phyloP scores from a whole-genome alignment of 2,329 filamentous ascomycete genomes.

The Zasmidium angulare region DNA sequence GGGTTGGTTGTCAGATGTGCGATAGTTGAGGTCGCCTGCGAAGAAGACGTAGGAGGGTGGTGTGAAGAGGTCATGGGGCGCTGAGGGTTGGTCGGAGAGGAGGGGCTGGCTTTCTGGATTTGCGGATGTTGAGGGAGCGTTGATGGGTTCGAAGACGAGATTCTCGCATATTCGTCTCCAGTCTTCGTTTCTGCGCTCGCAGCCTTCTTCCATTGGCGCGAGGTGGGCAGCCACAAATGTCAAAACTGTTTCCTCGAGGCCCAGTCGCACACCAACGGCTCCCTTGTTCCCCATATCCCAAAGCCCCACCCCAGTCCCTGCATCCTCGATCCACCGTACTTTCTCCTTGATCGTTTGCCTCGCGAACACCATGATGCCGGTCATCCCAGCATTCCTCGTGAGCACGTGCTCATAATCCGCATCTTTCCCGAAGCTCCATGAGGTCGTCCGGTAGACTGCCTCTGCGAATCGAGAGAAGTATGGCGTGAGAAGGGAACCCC shows the following conservation, averaged over 20 bases:
- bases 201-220: constrained; percentile 79
- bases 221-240: constrained; percentile 89
- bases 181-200: constrained; percentile 76
- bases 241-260: constrained; percentile 60
- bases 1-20: constrained; percentile 68
- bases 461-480: constrained; percentile 73
- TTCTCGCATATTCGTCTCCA: constrained; percentile 82
- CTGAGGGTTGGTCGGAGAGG: constrained; percentile 2
- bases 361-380: constrained; percentile 81
- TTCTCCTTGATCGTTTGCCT: constrained; percentile 58
- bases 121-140: constrained; percentile 17
- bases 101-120: constrained; percentile 23
- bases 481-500: constrained; percentile 71
- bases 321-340: constrained; percentile 69
- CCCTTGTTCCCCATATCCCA: constrained; percentile 95
- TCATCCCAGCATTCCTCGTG: constrained; percentile 81
- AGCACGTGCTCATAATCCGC: constrained; percentile 68
- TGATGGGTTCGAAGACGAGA: constrained; percentile 63
- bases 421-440: constrained; percentile 60
- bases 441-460: constrained; percentile 53
- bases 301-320: constrained; percentile 79
- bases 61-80: constrained; percentile 60
- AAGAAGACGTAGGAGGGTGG: constrained; percentile 78
- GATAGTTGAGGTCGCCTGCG: constrained; percentile 92
- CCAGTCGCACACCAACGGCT: constrained; percentile 74